phyloP scores from a whole-genome alignment of 2,329 filamentous ascomycete genomes.

The Penicillium glabrum region DNA sequence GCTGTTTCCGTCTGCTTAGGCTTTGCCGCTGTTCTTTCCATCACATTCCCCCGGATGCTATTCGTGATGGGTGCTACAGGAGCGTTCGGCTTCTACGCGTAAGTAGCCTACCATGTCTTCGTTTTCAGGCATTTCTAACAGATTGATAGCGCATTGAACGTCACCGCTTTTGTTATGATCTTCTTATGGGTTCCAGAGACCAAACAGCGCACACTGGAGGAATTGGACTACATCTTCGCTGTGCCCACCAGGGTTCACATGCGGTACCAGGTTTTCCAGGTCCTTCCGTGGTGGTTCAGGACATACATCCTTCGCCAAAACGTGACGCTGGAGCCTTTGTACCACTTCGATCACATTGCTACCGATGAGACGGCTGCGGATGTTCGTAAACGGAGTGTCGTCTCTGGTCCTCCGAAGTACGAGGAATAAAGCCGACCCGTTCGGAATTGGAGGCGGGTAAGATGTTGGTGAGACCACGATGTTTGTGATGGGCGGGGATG shows the following conservation, averaged over 20 bases:
- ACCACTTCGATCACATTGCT: constrained; percentile 42
- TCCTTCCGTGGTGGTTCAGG: constrained; percentile 61
- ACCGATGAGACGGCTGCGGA: neutral
- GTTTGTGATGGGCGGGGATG: too few species aligned
- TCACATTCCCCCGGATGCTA: constrained; percentile 44
- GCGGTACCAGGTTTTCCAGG: constrained; percentile 56
- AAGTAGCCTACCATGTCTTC: neutral
- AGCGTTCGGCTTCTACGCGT: constrained; percentile 57
- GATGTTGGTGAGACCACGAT: neutral
- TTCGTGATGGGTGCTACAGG: constrained; percentile 44
- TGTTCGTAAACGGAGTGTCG: neutral
- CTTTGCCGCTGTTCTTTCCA: constrained; percentile 42
- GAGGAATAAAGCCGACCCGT: neutral
- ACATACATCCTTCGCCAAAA: constrained; percentile 54
- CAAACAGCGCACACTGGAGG: constrained; percentile 47
- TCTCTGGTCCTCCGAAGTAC: neutral
- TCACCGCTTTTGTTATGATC: constrained; percentile 57
- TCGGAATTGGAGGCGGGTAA: neutral
- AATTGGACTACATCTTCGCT: constrained; percentile 58
- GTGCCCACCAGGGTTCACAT: constrained; percentile 58
- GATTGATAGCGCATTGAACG: constrained; percentile 45
- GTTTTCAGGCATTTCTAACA: neutral
- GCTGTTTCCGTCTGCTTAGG: constrained; percentile 35
- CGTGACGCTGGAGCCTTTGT: constrained; percentile 49
- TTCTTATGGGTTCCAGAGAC: constrained; percentile 56